These are phyloP conservation scores for Plantago elongata DNA, from an alignment of 257 asterid genomes.

Conservation along the genomic window DNA sequence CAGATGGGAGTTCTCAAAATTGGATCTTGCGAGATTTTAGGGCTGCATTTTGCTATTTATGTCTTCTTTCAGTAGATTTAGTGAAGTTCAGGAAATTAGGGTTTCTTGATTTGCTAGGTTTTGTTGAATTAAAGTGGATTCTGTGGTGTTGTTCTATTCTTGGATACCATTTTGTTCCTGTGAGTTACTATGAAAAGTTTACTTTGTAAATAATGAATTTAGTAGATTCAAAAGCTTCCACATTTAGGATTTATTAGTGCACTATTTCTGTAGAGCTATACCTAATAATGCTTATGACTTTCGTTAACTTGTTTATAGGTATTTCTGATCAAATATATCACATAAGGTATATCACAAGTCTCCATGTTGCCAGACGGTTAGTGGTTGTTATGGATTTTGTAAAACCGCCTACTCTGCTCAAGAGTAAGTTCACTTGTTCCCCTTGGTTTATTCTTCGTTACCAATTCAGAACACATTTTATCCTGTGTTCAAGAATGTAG, in stretches of 20 bases:
- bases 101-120: constrained; percentile 17
- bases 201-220: not conserved
- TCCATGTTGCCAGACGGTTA: constrained; percentile 78
- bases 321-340: constrained; percentile 10
- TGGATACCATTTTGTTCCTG: not conserved
- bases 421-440: constrained; percentile 41
- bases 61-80: constrained; percentile 7
- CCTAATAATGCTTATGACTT: not conserved
- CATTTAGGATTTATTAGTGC: not conserved
- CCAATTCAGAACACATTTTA: not conserved
- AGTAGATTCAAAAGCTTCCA: not conserved
- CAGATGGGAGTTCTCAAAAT: constrained; percentile 11
- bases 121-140: not conserved
- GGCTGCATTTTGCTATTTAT: constrained; percentile 25
- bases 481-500: not conserved
- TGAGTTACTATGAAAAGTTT: not conserved
- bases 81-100: constrained; percentile 13
- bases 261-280: not conserved
- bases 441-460: not conserved
- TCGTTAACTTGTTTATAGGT: constrained; percentile 24
- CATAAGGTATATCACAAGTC: constrained; percentile 27
- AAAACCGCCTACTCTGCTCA: constrained; percentile 38
- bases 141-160: not conserved
- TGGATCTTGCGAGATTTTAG: constrained; percentile 24
- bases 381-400: constrained; percentile 61